Evolutionary conservation across 805 yeast species (phyloP).

Genomic region (Priceomyces castillae): DNA sequence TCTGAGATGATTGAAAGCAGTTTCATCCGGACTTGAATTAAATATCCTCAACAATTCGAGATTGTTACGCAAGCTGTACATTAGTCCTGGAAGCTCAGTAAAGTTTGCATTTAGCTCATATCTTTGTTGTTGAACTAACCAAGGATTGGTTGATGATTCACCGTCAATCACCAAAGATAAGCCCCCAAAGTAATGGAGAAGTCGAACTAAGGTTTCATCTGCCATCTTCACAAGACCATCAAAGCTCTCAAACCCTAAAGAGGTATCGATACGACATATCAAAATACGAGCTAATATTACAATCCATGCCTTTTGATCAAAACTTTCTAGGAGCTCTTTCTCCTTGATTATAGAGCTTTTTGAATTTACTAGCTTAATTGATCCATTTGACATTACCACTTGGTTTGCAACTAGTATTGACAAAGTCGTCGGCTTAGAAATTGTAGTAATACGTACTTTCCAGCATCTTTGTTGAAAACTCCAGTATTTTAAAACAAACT

Average conservation of each 20-base stretch:
- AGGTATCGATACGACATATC: slow-evolving; percentile 33
- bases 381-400: slow-evolving; percentile 15
- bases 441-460: slow-evolving; percentile 31
- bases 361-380: slow-evolving; percentile 13
- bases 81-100: slow-evolving; percentile 25
- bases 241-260: slow-evolving; percentile 32
- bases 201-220: slow-evolving; percentile 24
- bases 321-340: slow-evolving; percentile 23
- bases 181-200: slow-evolving; percentile 30
- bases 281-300: slow-evolving; percentile 30
- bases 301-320: slow-evolving; percentile 32
- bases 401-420: slow-evolving; percentile 14
- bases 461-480: slow-evolving; percentile 15
- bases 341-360: slow-evolving; percentile 25
- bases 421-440: slow-evolving; percentile 27
- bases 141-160: slow-evolving; percentile 20
- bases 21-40: slow-evolving; percentile 46
- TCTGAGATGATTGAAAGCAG: slow-evolving; percentile 38
- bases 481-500: slow-evolving; percentile 32
- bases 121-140: slow-evolving; percentile 11
- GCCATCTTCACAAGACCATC: slow-evolving; percentile 16
- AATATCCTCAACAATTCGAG: slow-evolving; percentile 36
- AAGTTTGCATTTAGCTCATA: slow-evolving; percentile 28
- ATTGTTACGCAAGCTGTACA: slow-evolving; percentile 34
- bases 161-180: slow-evolving; percentile 10